Conservation (phyloP, 306 rosid genomes). For the Leucaena leucocephala region DNA sequence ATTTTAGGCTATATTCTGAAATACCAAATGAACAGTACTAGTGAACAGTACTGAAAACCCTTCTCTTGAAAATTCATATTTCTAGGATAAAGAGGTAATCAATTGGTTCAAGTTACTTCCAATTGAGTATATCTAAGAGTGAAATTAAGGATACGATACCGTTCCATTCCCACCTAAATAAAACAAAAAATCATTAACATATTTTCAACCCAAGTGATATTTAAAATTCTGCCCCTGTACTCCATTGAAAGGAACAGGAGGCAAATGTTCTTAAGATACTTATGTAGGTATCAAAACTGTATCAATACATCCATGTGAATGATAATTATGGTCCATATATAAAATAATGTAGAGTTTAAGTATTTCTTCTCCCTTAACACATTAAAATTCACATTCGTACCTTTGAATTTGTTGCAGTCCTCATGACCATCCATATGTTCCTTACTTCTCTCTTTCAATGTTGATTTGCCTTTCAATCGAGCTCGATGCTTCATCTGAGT, state of each 20-base stretch:
- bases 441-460: neutral
- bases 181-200: no score
- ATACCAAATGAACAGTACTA: no score
- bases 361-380: conserved; percentile 5
- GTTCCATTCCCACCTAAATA: no score
- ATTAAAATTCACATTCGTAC: conserved; percentile 26
- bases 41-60: no score
- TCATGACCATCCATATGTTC: neutral
- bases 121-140: no score
- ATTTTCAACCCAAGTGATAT: no score
- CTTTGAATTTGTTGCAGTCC: conserved; percentile 20
- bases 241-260: neutral
- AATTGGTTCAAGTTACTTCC: no score
- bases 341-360: conserved; percentile 7
- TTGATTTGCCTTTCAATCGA: conserved; percentile 32
- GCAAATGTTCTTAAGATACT: neutral
- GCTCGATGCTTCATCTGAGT: conserved; percentile 44
- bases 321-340: neutral
- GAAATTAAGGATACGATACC: no score
- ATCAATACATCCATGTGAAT: conserved; percentile 1
- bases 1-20: no score
- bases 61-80: no score
- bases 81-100: no score
- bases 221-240: no score
- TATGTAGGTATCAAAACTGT: conserved; percentile 2